These are phyloP conservation scores for Crithidia mellificae DNA, from an alignment of 208 protist species.

Conservation along the genomic window DNA sequence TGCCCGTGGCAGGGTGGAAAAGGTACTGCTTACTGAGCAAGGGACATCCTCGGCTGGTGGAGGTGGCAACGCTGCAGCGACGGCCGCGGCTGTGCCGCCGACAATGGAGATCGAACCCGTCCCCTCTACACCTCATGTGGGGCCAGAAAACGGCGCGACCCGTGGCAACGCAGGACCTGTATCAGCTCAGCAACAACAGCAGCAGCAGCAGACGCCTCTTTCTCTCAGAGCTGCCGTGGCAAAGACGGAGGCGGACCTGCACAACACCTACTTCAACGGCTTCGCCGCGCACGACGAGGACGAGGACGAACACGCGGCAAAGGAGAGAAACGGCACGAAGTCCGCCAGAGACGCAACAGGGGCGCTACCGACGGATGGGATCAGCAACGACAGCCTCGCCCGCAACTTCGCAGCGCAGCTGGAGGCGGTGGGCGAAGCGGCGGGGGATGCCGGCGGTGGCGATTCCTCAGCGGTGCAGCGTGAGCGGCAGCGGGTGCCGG, in stretches of 20 bases:
- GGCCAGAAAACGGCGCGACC: not conserved
- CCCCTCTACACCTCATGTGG: not conserved
- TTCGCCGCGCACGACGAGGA: slow-evolving; percentile 10
- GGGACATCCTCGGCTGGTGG: not conserved
- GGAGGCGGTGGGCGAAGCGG: not conserved
- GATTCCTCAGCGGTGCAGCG: slow-evolving; percentile 25
- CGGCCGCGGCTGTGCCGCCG: slow-evolving; percentile 8
- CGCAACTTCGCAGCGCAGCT: slow-evolving; percentile 18
- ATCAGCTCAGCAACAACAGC: not conserved
- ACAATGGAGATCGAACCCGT: slow-evolving; percentile 26
- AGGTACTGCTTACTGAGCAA: slow-evolving; percentile 26
- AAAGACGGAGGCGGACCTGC: slow-evolving; percentile 31
- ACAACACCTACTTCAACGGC: slow-evolving; percentile 31
- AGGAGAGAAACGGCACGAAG: too few species aligned
- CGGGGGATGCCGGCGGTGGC: not conserved
- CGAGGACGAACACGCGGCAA: too few species aligned
- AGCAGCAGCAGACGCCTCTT: slow-evolving; percentile 5
- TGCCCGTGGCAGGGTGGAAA: slow-evolving; percentile 16
- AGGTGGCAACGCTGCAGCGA: not conserved
- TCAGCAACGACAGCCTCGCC: slow-evolving; percentile 15
- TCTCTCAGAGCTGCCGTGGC: slow-evolving; percentile 23
- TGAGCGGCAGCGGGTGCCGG: slow-evolving; percentile 12
- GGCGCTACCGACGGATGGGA: too few species aligned
- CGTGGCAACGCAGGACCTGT: not conserved
- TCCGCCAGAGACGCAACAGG: too few species aligned